These are phyloP conservation scores for Trichoderma virens DNA, from an alignment of 495 filamentous ascomycete genomes.

Conservation along the genomic window DNA sequence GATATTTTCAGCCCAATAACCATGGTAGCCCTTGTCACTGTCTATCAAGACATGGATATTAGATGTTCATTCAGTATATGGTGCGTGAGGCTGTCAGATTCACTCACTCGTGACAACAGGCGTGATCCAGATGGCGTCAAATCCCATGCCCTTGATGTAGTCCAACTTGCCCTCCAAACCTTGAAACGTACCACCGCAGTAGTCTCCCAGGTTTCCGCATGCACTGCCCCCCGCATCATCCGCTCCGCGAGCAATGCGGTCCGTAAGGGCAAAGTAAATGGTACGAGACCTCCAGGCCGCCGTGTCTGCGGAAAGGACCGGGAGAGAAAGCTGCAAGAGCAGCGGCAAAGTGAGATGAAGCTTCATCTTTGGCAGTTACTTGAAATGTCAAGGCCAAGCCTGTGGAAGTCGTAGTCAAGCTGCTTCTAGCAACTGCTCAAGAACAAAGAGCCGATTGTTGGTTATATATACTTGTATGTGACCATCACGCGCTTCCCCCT, in stretches of 20 bases:
- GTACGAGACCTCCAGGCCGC: constrained; percentile 30
- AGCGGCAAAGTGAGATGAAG: neutral
- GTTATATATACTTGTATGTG: neutral
- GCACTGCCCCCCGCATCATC: constrained; percentile 37
- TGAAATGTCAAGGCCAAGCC: neutral
- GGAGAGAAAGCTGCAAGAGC: constrained; percentile 15
- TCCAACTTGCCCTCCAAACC: constrained; percentile 65
- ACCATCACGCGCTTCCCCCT: neutral
- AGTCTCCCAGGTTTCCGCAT: constrained; percentile 45
- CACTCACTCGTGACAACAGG: constrained; percentile 57
- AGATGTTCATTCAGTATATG: neutral
- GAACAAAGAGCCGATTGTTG: neutral
- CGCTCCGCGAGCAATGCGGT: constrained; percentile 65
- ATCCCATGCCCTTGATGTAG: constrained; percentile 71
- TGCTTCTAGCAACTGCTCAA: neutral
- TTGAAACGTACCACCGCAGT: constrained; percentile 70
- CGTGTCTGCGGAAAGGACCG: constrained; percentile 22
- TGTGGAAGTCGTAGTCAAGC: neutral
- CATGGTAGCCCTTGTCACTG: constrained; percentile 50
- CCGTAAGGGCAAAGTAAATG: constrained; percentile 70
- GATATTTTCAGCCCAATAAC: constrained; percentile 69
- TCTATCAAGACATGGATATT: neutral
- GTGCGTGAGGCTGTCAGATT: neutral
- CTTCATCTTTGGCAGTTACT: neutral
- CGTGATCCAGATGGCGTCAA: constrained; percentile 78